Base-by-base conservation (phyloP, 2,329 filamentous ascomycete genomes). In the Zasmidium cellare region DNA sequence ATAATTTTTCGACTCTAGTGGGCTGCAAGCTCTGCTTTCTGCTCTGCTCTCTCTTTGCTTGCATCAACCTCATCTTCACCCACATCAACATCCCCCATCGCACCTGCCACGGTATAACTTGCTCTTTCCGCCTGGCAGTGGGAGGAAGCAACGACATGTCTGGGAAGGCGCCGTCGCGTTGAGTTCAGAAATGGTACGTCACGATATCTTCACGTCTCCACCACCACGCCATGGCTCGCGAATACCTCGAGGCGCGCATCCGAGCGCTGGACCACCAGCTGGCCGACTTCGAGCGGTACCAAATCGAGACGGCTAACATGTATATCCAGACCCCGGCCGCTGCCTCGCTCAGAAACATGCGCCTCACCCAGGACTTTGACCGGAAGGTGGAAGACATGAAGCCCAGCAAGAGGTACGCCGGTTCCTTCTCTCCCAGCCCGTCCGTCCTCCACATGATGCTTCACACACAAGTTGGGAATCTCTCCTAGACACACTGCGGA, bases 401-500 rank as follows among this genome's bases (percentile, higher is more conserved):
- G 72, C 86, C 91, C 50, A 89, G 90, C 31, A 99, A 97, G 78
- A 91, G 87, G 94, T 83, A 65, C 46, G 67, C 51, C 6, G n/a
- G 9, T 12, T 51, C 49, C 18, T 51, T 41, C 50, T 46, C 51
- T 28, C 55, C 48, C 61, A n/a, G n/a, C 69, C 65, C 69, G 70
- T 70, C 67, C 74, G 70, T 69, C 71, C 79, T 28, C 69, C 80
- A 86, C 82, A 96, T 96, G 92, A 96, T 90, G 84, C 72, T 81
- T 83, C 79, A 79, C 79, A 83, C 87, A 90, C 88, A 96, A 96
- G 84, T 86, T 99, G 94, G 94, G 94, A 99, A 99, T 99, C 94
- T 99, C 96, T 99, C 94, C 89, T 91, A 97, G 66, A 90, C 84
- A 85, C 80, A 77, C 84, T 99, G 94, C 90, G 88, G 94, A 99